These are phyloP conservation scores for Xylaria hypoxylon DNA, from an alignment of 2,329 filamentous ascomycete genomes.

Conservation along the genomic window DNA sequence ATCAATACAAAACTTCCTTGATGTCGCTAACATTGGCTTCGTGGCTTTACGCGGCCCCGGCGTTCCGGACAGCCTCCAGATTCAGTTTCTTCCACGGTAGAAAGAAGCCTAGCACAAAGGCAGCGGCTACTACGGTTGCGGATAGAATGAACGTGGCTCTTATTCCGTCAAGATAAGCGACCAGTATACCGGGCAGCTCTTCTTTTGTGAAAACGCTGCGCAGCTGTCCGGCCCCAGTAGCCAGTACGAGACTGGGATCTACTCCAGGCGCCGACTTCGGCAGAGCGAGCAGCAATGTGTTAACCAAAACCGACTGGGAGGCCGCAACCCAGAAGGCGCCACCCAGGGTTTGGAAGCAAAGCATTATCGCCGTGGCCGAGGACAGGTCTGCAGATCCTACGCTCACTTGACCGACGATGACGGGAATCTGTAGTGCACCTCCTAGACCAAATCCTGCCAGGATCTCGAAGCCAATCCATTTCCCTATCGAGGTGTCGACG, in stretches of 20 bases:
- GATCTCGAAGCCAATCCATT: constrained; percentile 59
- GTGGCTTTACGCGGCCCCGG: neutral
- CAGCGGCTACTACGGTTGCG: neutral
- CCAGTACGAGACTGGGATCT: neutral
- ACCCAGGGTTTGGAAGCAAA: constrained; percentile 42
- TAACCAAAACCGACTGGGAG: neutral
- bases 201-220: neutral
- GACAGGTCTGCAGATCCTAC: constrained; percentile 50
- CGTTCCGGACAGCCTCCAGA: neutral
- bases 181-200: neutral
- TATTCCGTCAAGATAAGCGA: neutral
- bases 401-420: constrained; percentile 53
- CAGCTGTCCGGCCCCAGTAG: neutral
- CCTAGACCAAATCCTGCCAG: constrained; percentile 51
- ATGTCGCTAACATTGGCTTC: neutral
- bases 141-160: neutral
- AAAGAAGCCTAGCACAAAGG: neutral
- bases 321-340: neutral
- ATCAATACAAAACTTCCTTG: too few relatives aligned
- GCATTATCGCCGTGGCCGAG: constrained; percentile 41
- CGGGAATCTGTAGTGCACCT: constrained; percentile 50
- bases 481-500: constrained; percentile 43
- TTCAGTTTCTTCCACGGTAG: constrained; percentile 1
- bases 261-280: neutral
- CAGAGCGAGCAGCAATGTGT: neutral